These are phyloP conservation scores for Trichoderma sp. DNA, from an alignment of 2,329 filamentous ascomycete genomes.

Conservation along the genomic window DNA sequence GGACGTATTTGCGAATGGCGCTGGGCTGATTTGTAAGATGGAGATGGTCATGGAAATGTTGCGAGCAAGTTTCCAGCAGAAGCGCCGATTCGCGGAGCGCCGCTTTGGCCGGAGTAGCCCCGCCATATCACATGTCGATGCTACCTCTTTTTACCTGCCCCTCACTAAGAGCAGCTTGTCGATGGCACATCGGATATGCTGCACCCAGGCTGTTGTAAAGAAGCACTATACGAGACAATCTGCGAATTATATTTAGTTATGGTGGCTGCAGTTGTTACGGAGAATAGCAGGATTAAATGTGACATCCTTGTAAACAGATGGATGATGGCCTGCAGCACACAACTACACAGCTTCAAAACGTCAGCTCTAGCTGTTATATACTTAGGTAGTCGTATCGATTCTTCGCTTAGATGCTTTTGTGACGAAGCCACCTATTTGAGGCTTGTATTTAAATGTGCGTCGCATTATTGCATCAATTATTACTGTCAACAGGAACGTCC, in stretches of 20 bases:
- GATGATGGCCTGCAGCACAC: no score
- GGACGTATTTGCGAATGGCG: background rate
- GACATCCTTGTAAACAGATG: no score
- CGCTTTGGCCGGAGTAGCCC: background rate
- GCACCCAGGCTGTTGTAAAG: background rate
- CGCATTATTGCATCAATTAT: no score
- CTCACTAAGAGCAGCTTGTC: background rate
- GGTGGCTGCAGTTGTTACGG: no score
- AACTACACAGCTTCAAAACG: no score
- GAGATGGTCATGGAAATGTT: background rate
- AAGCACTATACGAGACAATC: background rate
- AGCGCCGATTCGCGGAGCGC: conserved; percentile 25
- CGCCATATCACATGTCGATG: background rate
- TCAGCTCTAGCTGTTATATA: no score
- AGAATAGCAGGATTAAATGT: no score
- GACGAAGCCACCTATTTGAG: no score
- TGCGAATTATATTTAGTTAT: background rate
- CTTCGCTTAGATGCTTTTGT: no score
- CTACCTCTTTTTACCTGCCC: background rate
- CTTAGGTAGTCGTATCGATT: no score
- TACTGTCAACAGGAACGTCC: no score
- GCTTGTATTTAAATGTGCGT: no score
- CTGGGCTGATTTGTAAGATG: conserved; percentile 25
- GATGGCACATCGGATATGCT: background rate
- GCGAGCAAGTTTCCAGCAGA: conserved; percentile 20